A percentile compares a stretch with the other conserved stretches of the same genome.
These are phyloP conservation scores for Taphrina wiesneri DNA, from an alignment of 1,139 yeast species.

Conservation along the genomic window DNA sequence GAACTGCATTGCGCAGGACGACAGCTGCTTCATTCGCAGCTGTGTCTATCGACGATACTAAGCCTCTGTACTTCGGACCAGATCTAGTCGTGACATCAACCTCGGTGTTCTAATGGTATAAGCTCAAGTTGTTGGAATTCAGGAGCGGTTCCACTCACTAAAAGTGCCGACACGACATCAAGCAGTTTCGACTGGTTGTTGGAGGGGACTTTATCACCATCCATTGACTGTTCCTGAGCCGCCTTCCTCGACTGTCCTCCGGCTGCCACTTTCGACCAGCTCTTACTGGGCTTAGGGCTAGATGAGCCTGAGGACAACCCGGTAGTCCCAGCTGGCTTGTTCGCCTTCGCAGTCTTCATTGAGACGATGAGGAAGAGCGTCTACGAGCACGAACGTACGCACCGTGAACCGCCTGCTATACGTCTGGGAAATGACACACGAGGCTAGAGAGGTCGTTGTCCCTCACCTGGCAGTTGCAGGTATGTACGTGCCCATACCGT, in stretches of 20 bases:
- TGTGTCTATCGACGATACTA: background rate
- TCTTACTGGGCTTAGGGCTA: conserved; percentile 15
- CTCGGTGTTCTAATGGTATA: background rate
- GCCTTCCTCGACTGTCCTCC: background rate
- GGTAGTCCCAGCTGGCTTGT: background rate
- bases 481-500: too few relatives aligned
- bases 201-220: background rate
- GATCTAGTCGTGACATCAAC: conserved; percentile 19
- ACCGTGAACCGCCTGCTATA: background rate
- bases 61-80: conserved; percentile 17
- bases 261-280: conserved; percentile 33
- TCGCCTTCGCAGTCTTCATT: conserved; percentile 24
- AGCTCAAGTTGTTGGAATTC: background rate
- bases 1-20: conserved; percentile 4
- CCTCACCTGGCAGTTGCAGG: too few relatives aligned
- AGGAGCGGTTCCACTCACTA: background rate
- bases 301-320: background rate
- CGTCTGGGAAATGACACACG: background rate
- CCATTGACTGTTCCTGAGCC: background rate
- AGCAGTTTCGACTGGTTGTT: background rate
- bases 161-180: conserved; percentile 5
- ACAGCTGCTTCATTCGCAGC: background rate
- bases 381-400: background rate
- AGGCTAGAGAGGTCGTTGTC: background rate
- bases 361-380: background rate